Conservation (phyloP, 352 stramenopile species). For the Phytophthora sp. region DNA sequence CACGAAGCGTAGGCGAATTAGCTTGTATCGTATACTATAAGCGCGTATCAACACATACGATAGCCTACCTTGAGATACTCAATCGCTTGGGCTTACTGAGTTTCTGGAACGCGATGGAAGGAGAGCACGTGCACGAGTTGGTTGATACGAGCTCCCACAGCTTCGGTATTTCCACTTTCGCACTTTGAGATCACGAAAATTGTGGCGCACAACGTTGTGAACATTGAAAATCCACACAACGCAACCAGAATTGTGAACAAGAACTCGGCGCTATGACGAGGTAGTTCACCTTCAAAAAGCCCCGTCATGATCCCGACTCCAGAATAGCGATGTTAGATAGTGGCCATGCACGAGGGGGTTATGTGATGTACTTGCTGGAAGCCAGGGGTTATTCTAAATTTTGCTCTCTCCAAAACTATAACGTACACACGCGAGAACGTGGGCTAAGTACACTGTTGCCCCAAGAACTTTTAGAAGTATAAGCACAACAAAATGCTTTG, state of each 20-base stretch:
- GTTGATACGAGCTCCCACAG: constrained; percentile 59
- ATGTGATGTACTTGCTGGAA: constrained; percentile 26
- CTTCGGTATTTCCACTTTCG: constrained; percentile 57
- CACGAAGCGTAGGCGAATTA: too few relatives aligned
- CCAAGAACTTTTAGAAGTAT: constrained; percentile 51
- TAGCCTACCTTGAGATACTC: constrained; percentile 55
- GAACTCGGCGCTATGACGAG: constrained; percentile 46
- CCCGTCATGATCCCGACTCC: constrained; percentile 63
- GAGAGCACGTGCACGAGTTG: constrained; percentile 66
- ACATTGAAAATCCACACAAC: constrained; percentile 62
- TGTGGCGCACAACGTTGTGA: constrained; percentile 62
- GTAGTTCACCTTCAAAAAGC: constrained; percentile 69
- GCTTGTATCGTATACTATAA: too few relatives aligned
- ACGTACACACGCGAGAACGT: constrained; percentile 55
- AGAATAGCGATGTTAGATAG: constrained; percentile 60
- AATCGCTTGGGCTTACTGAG: constrained; percentile 53
- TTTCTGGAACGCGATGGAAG: constrained; percentile 60
- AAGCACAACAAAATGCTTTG: constrained; percentile 53
- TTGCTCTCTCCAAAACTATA: constrained; percentile 54
- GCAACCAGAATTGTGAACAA: constrained; percentile 62
- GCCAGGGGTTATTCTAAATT: constrained; percentile 50
- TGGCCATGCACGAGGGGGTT: constrained; percentile 13
- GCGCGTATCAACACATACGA: too few relatives aligned
- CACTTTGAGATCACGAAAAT: constrained; percentile 80
- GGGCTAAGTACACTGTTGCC: constrained; percentile 50